Evolutionary conservation across 2,329 filamentous ascomycete species (phyloP), one percentile per base, ranked within the genome.

Genomic region (Colletotrichum orchidophilum): DNA sequence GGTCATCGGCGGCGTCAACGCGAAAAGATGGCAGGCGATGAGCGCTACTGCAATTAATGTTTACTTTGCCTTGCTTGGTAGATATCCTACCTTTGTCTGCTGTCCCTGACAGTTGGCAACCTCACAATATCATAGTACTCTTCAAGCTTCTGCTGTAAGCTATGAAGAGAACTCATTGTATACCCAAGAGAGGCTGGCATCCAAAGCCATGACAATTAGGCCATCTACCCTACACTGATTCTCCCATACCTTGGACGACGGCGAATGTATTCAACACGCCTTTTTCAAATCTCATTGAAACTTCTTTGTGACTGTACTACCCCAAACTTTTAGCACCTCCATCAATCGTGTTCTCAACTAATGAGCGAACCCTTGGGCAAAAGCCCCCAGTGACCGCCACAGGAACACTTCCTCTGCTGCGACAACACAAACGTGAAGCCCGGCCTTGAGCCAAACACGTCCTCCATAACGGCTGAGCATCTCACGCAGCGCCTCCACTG

Each of bases 381-480:
- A 58, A 89, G 70, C 3, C 83, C 85, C 85, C 88, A 88, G 62
- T 82, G 81, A 2, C 87, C 88, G 8, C 86, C 85, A 73, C 88
- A 91, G 5, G 83, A 83, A 71, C 88, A 91, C 75, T 83, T 84
- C 27, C 86, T 81, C 78, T 89, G 87, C 76, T 90, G 87, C 13
- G 81, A 81, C 54, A 90, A 76, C 42, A 90, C 82, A 77, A 89
- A 89, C 3, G 81, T 83, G 67, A 87, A 84, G 1, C 87, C 88
- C 0, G 87, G 84, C 70, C 83, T 82, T 27, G 80, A 80, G 15
- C 80, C 83, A 31, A 78, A 80, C 0, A 87, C 80, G 73, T 93
- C 90, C 75, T 91, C 90, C 84, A 92, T 92, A n/a, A 92, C 84
- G 59, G 88, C 84, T 54, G 88, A 86, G 78, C 91, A 93, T 49